A percentile compares a stretch with the other conserved stretches of the same genome.
Evolutionary conservation across 164 flowering plant species (phyloP).

Genomic region (Akebia trifoliata): DNA sequence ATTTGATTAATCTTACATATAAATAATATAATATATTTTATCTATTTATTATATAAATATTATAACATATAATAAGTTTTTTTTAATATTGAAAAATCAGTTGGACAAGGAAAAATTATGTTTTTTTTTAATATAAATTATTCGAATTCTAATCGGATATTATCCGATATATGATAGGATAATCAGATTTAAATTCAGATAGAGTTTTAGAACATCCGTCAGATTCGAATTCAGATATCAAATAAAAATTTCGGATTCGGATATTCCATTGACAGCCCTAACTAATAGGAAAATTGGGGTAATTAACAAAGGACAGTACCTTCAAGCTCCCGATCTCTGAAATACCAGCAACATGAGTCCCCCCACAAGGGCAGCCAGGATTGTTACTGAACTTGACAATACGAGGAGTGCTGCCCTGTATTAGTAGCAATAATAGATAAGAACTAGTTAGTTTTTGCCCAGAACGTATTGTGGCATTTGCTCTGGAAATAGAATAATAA

Average conservation of each 20-base stretch:
- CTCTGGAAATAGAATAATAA: not conserved
- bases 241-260: not conserved
- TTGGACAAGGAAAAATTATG: too few species aligned
- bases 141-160: too few species aligned
- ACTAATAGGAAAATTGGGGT: too few species aligned
- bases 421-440: slow-evolving; percentile 10
- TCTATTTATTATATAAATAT: too few species aligned
- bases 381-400: slow-evolving; percentile 55
- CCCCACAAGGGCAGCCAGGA: slow-evolving; percentile 95
- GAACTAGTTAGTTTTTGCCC: not conserved
- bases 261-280: not conserved
- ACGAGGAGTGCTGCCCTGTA: slow-evolving; percentile 74
- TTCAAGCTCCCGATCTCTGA: slow-evolving; percentile 60
- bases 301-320: slow-evolving; percentile 28
- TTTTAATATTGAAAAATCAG: too few species aligned
- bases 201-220: too few species aligned
- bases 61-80: too few species aligned
- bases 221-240: not conserved
- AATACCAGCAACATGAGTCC: slow-evolving; percentile 82
- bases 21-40: too few species aligned
- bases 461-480: not conserved
- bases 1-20: too few species aligned
- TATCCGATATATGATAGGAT: too few species aligned
- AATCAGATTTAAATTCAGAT: too few species aligned
- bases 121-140: too few species aligned